Percentiles rank a stretch among this genome's conserved stretches.
phyloP scores from a whole-genome alignment of 169 alveolate genomes.

The Theileria parva region DNA sequence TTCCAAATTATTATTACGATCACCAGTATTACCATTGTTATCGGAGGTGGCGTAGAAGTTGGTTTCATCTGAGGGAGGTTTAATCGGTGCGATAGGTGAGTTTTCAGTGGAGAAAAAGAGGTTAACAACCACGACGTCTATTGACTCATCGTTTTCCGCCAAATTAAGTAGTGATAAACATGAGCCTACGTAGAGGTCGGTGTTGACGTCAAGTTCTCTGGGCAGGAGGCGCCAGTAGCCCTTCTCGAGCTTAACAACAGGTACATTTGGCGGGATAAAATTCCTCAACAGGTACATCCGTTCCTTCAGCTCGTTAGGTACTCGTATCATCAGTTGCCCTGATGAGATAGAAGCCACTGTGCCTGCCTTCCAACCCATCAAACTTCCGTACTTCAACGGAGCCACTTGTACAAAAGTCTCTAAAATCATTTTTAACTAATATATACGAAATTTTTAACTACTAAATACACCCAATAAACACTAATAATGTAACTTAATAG shows the following conservation, averaged over 20 bases:
- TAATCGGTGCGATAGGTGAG: conserved; percentile 46
- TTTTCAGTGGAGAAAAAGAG: conserved; percentile 13
- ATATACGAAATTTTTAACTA: too few relatives aligned
- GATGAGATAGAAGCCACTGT: conserved; percentile 39
- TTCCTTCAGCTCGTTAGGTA: conserved; percentile 21
- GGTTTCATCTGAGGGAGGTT: conserved; percentile 55
- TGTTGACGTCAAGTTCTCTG: conserved; percentile 24
- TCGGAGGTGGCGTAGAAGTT: background rate
- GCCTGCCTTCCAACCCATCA: conserved; percentile 48
- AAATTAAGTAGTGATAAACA: conserved; percentile 41
- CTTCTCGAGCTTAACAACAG: conserved; percentile 41
- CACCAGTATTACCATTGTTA: background rate
- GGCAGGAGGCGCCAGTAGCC: conserved; percentile 64
- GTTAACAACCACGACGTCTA: conserved; percentile 45
- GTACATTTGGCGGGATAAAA: conserved; percentile 67
- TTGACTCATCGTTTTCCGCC: conserved; percentile 23
- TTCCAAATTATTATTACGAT: background rate
- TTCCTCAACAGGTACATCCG: conserved; percentile 61
- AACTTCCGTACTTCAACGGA: conserved; percentile 20
- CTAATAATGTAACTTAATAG: too few relatives aligned
- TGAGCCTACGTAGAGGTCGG: conserved; percentile 60
- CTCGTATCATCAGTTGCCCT: conserved; percentile 42
- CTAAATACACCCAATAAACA: too few relatives aligned
- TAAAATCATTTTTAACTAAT: background rate
- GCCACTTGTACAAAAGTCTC: conserved; percentile 47